Conservation (phyloP, 2,329 filamentous ascomycete genomes). For the Moelleriella libera region DNA sequence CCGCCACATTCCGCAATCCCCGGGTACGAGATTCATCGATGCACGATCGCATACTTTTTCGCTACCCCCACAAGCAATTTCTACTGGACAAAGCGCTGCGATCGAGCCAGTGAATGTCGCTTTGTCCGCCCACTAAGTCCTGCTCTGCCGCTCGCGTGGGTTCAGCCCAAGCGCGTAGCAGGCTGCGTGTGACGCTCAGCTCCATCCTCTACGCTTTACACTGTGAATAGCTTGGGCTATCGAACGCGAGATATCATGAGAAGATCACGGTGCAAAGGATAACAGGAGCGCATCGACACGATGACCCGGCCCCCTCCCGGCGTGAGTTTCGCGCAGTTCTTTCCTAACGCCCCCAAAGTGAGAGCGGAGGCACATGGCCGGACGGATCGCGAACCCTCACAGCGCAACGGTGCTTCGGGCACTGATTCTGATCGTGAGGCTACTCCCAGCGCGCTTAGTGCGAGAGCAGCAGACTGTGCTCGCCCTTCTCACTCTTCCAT, state of each 20-base stretch:
- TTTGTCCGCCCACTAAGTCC: background rate
- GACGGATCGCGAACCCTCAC: slow-evolving; percentile 17
- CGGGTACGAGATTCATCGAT: slow-evolving; percentile 3
- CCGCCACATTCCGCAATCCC: slow-evolving; percentile 1
- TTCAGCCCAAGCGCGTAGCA: slow-evolving; percentile 12
- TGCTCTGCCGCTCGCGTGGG: slow-evolving; percentile 24
- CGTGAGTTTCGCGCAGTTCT: slow-evolving; percentile 77
- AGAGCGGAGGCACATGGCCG: slow-evolving; percentile 30
- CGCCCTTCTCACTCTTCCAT: slow-evolving; percentile 8
- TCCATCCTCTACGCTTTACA: slow-evolving; percentile 7
- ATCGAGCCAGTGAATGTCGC: slow-evolving; percentile 30
- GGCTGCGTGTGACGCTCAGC: slow-evolving; percentile 3
- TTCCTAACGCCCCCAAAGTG: slow-evolving; percentile 61
- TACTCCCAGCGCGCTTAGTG: slow-evolving; percentile 10
- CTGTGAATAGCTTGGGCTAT: slow-evolving; percentile 8
- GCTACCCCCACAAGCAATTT: background rate
- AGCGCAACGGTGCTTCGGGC: slow-evolving; percentile 10
- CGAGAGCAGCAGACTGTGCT: slow-evolving; percentile 11
- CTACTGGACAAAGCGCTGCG: slow-evolving; percentile 12
- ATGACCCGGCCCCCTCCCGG: slow-evolving; percentile 66
- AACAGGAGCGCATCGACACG: slow-evolving; percentile 37
- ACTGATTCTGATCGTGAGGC: slow-evolving; percentile 10
- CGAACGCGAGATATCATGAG: slow-evolving; percentile 38
- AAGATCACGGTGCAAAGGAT: slow-evolving; percentile 36
- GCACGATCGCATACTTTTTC: slow-evolving; percentile 6